phyloP scores from a whole-genome alignment of 768 basidiomycete genomes.

The Dacryopinax primogenitus region DNA sequence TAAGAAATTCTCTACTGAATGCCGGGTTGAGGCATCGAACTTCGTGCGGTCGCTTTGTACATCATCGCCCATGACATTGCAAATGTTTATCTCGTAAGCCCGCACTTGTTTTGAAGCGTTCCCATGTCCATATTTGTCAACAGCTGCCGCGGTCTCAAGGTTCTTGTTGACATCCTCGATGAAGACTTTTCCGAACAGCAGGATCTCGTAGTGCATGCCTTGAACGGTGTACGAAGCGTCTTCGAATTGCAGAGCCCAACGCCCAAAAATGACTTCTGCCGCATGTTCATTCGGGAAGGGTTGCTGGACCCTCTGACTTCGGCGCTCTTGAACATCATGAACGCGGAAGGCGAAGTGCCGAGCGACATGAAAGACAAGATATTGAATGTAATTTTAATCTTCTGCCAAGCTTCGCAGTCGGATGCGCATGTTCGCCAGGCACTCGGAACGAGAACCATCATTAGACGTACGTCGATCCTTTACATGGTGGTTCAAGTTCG shows the following conservation, averaged over 20 bases:
- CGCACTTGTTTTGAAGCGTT: not conserved
- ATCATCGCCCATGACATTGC: constrained; percentile 82
- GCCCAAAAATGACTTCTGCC: constrained; percentile 94
- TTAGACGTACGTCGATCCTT: constrained; percentile 55
- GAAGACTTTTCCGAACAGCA: constrained; percentile 89
- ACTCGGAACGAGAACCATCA: constrained; percentile 75
- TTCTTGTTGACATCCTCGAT: constrained; percentile 89
- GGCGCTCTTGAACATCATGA: constrained; percentile 77
- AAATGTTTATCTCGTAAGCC: constrained; percentile 96
- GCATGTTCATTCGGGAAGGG: constrained; percentile 96
- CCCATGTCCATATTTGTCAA: not conserved
- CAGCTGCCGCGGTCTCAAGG: constrained; percentile 88
- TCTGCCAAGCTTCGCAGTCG: constrained; percentile 91
- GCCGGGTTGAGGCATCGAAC: constrained; percentile 85
- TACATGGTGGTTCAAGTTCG: not conserved
- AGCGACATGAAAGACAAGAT: constrained; percentile 77
- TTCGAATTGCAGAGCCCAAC: constrained; percentile 94
- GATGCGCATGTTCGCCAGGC: constrained; percentile 89
- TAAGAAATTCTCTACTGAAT: constrained; percentile 86
- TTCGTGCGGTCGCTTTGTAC: constrained; percentile 88
- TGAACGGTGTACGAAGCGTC: constrained; percentile 88
- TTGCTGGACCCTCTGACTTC: constrained; percentile 83
- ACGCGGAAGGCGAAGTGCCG: constrained; percentile 45
- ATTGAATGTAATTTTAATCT: constrained; percentile 75
- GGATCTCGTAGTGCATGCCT: constrained; percentile 80